These are phyloP conservation scores for Verticillium tricorpus DNA, from an alignment of 2,329 filamentous ascomycete species.

Conservation along the genomic window DNA sequence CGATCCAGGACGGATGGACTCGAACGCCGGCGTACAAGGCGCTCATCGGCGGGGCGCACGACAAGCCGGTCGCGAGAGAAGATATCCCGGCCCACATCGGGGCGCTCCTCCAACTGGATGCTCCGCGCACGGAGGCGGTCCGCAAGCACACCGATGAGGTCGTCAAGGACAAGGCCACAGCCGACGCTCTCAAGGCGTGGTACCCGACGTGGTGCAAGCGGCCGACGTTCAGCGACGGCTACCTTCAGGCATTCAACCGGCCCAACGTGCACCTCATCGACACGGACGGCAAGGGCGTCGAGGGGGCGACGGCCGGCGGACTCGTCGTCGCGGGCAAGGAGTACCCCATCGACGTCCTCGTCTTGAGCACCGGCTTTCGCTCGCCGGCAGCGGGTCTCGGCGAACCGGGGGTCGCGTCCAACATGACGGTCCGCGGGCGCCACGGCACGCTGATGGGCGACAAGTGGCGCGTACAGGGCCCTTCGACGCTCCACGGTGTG, in stretches of 20 bases:
- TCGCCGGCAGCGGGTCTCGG: slow-evolving; percentile 24
- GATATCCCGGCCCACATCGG: slow-evolving; percentile 26
- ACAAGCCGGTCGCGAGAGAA: slow-evolving; percentile 11
- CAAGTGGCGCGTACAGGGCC: slow-evolving; percentile 35
- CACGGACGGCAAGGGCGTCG: slow-evolving; percentile 49
- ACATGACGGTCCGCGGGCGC: slow-evolving; percentile 34
- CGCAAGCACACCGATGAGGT: slow-evolving; percentile 41
- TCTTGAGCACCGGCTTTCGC: slow-evolving; percentile 32
- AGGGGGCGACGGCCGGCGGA: slow-evolving; percentile 37
- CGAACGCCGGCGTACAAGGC: slow-evolving; percentile 31
- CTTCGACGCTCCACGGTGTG: slow-evolving; percentile 48
- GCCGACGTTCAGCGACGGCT: slow-evolving; percentile 57
- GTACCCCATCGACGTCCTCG: slow-evolving; percentile 38
- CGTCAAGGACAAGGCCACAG: slow-evolving; percentile 48
- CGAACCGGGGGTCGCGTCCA: slow-evolving; percentile 14
- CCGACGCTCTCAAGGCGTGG: slow-evolving; percentile 51
- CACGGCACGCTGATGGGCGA: slow-evolving; percentile 37
- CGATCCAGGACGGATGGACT: slow-evolving; percentile 48
- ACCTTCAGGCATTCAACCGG: slow-evolving; percentile 54
- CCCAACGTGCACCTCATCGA: slow-evolving; percentile 56
- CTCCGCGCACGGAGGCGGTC: slow-evolving; percentile 34
- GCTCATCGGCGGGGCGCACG: slow-evolving; percentile 23
- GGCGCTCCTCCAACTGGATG: slow-evolving; percentile 34
- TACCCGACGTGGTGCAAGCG: slow-evolving; percentile 61
- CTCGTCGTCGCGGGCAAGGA: slow-evolving; percentile 42